Evolutionary conservation across 768 basidiomycete genomes (phyloP), one percentile per base, ranked within the genome.

Genomic region (Termitomyces sp.): DNA sequence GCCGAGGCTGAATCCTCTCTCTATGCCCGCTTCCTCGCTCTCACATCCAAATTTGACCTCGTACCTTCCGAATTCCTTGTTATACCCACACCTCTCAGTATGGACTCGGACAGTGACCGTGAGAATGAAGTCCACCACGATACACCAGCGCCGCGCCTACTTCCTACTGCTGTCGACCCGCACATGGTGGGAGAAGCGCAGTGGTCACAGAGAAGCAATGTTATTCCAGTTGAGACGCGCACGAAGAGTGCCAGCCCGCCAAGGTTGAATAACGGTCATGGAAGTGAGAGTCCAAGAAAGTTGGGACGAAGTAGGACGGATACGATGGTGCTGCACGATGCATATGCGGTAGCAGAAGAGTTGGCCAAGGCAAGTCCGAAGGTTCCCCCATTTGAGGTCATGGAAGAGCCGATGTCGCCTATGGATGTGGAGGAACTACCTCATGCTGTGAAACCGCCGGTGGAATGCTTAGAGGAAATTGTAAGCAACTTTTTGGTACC

Each of bases 1-100:
- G 88, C 88, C 30, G 93, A 95, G 72, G 91, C 85, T 6, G 94
- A 97, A 71, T 92, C 89, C 7, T 89, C 89, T 0, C 77, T 97
- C 3, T 95, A 96, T 66, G 87, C 88, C 35, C 88, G 94, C 63
- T 96, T 96, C 76, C 80, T 94, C 55, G 87, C 86, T 11, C 82
- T 96, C 56, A 88, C 89, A 8, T 77, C 80, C 58, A 83, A 83
- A 66, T 95, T 89, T 72, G 84, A 88, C 58, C 77, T 97, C 44
- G 92, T 96, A 0, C 89, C 90, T 0, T 64, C 79, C 23, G 91
- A 92, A 55, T 91, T 95, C 68, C 79, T 95, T 43, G 88, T 92
- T 66, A 91, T 91, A 46, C 90, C 89, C 0, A 72, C 80, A 12
- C 64, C 60, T 7, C 51, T 58, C 25, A 60, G 56, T 14, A 54